These are phyloP conservation scores for Eucalyptus lansdowneana DNA, from an alignment of 345 rosid genomes.

Conservation along the genomic window DNA sequence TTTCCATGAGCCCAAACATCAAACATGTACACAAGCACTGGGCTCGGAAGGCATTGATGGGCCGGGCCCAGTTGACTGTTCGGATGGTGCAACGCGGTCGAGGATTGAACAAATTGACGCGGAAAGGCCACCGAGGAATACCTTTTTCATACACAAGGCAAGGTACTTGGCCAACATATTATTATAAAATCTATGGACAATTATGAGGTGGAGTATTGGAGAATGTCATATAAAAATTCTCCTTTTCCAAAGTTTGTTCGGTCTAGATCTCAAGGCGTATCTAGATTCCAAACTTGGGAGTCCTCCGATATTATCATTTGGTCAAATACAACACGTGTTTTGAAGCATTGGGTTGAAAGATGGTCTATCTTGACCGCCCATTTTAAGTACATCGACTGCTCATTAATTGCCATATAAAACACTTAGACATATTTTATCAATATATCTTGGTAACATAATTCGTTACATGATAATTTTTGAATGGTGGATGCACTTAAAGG, in stretches of 20 bases:
- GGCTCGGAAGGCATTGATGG: background rate
- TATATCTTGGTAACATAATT: background rate
- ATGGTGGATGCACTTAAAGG: accelerated
- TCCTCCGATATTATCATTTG: background rate
- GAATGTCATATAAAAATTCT: background rate
- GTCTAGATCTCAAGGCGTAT: background rate
- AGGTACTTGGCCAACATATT: background rate
- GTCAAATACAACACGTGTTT: accelerated
- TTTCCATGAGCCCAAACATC: background rate
- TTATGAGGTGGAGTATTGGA: background rate
- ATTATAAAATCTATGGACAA: background rate
- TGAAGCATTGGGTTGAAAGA: background rate
- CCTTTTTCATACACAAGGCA: background rate
- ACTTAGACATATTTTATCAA: background rate
- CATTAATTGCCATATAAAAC: background rate
- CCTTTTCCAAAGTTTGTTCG: background rate
- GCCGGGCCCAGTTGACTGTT: background rate
- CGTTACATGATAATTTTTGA: background rate
- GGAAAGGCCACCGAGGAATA: background rate
- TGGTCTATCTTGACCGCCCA: background rate
- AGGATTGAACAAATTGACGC: background rate
- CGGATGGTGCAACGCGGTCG: background rate
- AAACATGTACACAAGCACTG: background rate
- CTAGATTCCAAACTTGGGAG: accelerated
- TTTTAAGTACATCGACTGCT: background rate